Evolutionary conservation across 148 eudicot genomes (phyloP).

Genomic region (Camellia granthamiana): DNA sequence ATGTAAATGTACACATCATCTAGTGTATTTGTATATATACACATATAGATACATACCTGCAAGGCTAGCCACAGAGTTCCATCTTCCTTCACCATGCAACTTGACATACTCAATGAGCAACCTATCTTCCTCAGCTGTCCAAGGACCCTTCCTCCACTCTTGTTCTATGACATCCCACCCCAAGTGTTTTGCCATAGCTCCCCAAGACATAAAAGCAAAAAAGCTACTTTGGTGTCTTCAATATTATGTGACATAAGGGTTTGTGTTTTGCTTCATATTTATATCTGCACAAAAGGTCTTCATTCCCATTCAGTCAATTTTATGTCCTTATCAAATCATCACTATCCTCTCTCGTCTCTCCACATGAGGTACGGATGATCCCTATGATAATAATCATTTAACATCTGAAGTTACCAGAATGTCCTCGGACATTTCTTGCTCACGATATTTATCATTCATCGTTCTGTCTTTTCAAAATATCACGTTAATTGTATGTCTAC

Average conservation of each 20-base stretch:
- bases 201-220: constrained; percentile 11
- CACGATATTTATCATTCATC: neutral
- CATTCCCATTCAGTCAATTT: constrained; percentile 8
- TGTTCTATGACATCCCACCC: constrained; percentile 59
- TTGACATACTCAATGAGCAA: constrained; percentile 71
- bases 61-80: constrained; percentile 80
- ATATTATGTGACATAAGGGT: constrained; percentile 34
- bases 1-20: too few relatives aligned
- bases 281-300: constrained; percentile 30
- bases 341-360: neutral
- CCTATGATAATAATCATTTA: constrained; percentile 13
- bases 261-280: constrained; percentile 41
- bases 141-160: constrained; percentile 89
- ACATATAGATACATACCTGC: constrained; percentile 30
- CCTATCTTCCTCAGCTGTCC: constrained; percentile 86
- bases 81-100: constrained; percentile 84
- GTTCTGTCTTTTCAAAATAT: too few relatives aligned
- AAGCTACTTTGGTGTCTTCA: neutral
- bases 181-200: constrained; percentile 41
- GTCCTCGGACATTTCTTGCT: constrained; percentile 1
- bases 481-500: too few relatives aligned
- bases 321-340: constrained; percentile 28
- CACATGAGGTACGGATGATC: constrained; percentile 9
- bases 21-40: too few relatives aligned
- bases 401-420: constrained; percentile 21